Evolutionary conservation across 108 stramenopile species (phyloP), one percentile per base, ranked within the genome.

Genomic region (Nannochloropsis granulata): DNA sequence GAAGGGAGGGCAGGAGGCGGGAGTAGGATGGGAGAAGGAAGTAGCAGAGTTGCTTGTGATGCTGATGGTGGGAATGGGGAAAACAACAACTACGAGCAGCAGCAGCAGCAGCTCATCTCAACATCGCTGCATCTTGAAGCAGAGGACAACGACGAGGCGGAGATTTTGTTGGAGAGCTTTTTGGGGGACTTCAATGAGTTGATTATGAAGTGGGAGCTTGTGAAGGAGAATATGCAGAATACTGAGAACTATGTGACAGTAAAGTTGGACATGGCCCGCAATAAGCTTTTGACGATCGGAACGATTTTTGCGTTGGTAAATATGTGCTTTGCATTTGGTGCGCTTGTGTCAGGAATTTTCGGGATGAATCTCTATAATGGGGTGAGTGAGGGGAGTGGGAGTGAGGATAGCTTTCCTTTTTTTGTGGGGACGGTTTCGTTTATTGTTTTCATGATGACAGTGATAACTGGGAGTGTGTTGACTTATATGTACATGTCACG

Each of bases 241-340:
- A 86, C 86, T 34, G 86, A 86, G 23, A 82, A 82, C n/a, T 79
- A 83, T 21, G 82, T 86, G 46, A 83, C 80, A 84, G 88, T 88
- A 45, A 88, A 88, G 84, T 84, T 88, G 43, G 88, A 88, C 84
- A 88, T 88, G 56, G 88, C 88, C 42, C 81, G 88, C 9, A 88
- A 88, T 45, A 12, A 82, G 26, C 85, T 88, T 1, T 84, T 88
- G 23, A 88, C 88, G 44, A 84, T 84, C n/a, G 84, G 82, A 19
- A 85, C 84, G 23, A 13, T 88, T 26, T 88, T 88, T 43, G 79
- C 84, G 43, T 46, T 88, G 84, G 84, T 46, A 10, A 79, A 84
- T 44, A 78, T 84, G 43, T 88, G 84, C 26, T 80, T 88, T 25
- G 82, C 83, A 44, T 80, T 88, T 13, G 87, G 87, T 19, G 71